Evolutionary conservation across 805 yeast genomes (phyloP), one percentile per base, ranked within the genome.

Genomic region (Candida qinlingensis): DNA sequence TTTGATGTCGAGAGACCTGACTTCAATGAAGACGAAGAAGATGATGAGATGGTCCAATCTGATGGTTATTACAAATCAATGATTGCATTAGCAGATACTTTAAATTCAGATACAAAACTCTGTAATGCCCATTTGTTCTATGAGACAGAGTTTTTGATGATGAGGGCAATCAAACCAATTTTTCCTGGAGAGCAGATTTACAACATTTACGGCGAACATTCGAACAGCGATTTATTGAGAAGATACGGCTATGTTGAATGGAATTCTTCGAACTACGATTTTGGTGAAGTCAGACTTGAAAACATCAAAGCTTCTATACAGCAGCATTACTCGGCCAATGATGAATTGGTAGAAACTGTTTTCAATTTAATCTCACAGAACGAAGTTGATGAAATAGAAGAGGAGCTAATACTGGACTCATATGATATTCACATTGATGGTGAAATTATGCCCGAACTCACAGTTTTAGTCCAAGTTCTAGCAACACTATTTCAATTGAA

Each of bases 61-160:
- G 70, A 65, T 48, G 67, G 73, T 4, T 78, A 71, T 50, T 69
- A 75, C 54, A 91, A 91, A 62, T 84, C 95, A 0, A 85, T 94
- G 96, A 89, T 91, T 4, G 96, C 98, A 0, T 69, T 90, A 41
- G 98, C 98, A 0, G 99, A 92, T 62, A 82, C 88, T 26, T 69
- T 94, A 51, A 92, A 94, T 61, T 88, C 97, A 1, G 94, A 91
- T 60, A 85, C 96, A 1, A 74, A 74, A 7, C 69, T 76, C 13
- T 81, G 81, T 58, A 92, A 92, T 63, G 96, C 97, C 7, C 76
- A 81, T 49, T 67, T 90, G 52, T 74, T 74, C 39, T 80, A 74
- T 54, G 75, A 71, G 31, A 54, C 65, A 1, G 76, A 70, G 5
- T 61, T 63, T 7, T 67, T 91, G 34, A 80, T 79, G n/a, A 88